Conservation (phyloP, 202 grass and related monocot genomes). For the Saccharum hybrid region DNA sequence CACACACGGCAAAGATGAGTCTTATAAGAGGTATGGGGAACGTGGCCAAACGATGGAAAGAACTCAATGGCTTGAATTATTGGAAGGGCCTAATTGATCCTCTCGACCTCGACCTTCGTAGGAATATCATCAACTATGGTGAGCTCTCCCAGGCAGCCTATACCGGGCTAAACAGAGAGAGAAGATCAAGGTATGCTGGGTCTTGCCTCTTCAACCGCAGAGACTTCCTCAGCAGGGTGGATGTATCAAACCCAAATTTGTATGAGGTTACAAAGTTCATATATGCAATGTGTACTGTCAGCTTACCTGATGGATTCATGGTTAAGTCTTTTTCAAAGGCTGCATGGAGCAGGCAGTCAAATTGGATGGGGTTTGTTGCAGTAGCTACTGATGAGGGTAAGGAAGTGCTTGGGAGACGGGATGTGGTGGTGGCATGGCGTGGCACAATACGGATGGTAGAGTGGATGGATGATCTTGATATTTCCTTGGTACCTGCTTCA, state of each 20-base stretch:
- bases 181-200: constrained; percentile 69
- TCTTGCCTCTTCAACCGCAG: constrained; percentile 66
- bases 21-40: constrained; percentile 56
- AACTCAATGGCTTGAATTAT: constrained; percentile 65
- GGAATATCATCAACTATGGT: constrained; percentile 77
- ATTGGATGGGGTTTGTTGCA: constrained; percentile 87
- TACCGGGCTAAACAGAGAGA: constrained; percentile 69
- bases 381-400: constrained; percentile 71
- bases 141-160: constrained; percentile 69
- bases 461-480: constrained; percentile 68
- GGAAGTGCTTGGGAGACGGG: constrained; percentile 61
- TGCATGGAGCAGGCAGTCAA: constrained; percentile 71
- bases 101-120: constrained; percentile 64
- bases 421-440: constrained; percentile 82
- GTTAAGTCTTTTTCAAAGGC: constrained; percentile 45
- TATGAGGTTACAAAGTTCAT: constrained; percentile 75
- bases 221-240: constrained; percentile 60
- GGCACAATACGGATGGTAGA: constrained; percentile 66
- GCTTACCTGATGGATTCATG: constrained; percentile 66
- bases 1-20: constrained; percentile 16
- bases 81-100: constrained; percentile 74
- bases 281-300: constrained; percentile 66
- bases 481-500: constrained; percentile 58
- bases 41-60: constrained; percentile 68
- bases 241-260: constrained; percentile 59